Evolutionary conservation across 73 alveolate species (phyloP).

Genomic region (Breviolum minutum): DNA sequence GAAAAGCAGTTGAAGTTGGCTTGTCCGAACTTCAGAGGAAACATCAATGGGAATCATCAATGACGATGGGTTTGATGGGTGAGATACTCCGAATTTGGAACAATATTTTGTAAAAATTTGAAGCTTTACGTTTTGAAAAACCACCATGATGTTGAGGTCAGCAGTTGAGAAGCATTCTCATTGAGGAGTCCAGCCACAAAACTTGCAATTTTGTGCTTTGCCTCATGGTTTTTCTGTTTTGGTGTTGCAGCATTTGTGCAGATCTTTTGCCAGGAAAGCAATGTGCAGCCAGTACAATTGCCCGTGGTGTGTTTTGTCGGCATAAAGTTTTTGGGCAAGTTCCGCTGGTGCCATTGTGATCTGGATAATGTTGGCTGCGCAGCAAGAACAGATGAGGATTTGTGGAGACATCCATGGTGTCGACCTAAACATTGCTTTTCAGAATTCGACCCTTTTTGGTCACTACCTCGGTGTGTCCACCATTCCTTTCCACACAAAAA

Average conservation of each 20-base stretch:
- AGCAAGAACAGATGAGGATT: slow-evolving; percentile 97
- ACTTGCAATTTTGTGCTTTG: not conserved
- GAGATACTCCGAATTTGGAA: too few relatives aligned
- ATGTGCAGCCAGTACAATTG: slow-evolving; percentile 89
- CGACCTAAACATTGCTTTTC: not conserved
- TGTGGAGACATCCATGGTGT: slow-evolving; percentile 98
- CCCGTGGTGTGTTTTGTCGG: slow-evolving; percentile 55
- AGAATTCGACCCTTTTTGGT: not conserved
- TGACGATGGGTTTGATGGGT: too few relatives aligned
- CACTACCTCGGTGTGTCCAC: not conserved
- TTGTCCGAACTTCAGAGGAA: not conserved
- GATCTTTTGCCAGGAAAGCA: slow-evolving; percentile 38
- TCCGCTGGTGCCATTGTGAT: too few relatives aligned
- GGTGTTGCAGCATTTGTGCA: not conserved
- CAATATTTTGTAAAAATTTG: too few relatives aligned
- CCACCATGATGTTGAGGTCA: not conserved
- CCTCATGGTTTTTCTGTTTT: too few relatives aligned
- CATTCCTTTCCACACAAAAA: not conserved
- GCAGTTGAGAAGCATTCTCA: slow-evolving; percentile 57
- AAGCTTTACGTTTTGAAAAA: too few relatives aligned
- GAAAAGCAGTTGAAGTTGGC: slow-evolving; percentile 54
- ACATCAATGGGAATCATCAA: not conserved
- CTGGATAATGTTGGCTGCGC: slow-evolving; percentile 29
- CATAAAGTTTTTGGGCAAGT: too few relatives aligned
- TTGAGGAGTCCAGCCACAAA: slow-evolving; percentile 16